Percentiles rank a stretch among this genome's conserved stretches.
Conservation (phyloP, 2,329 filamentous ascomycete species). For the Periglandula ipomoeae region DNA sequence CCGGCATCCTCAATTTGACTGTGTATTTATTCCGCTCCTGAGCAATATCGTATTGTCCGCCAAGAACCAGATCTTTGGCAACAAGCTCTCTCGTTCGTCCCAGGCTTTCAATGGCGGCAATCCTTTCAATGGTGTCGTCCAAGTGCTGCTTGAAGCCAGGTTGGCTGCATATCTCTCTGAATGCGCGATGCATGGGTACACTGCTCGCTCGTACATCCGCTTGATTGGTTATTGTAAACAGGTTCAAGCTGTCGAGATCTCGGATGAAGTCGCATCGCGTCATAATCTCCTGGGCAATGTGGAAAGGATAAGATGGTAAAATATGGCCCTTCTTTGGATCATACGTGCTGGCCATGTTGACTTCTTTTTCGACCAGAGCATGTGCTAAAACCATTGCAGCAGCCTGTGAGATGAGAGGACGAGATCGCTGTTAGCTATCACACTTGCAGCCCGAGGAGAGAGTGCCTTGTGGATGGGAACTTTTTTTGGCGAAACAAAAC, state of each 20-base stretch:
- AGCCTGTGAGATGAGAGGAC: constrained; percentile 38
- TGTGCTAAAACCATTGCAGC: constrained; percentile 90
- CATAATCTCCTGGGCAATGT: constrained; percentile 85
- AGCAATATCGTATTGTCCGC: constrained; percentile 66
- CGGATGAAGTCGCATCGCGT: constrained; percentile 92
- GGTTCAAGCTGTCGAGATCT: constrained; percentile 82
- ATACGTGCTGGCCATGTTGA: constrained; percentile 56
- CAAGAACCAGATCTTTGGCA: constrained; percentile 84
- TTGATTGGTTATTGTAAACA: constrained; percentile 85
- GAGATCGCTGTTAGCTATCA: background rate
- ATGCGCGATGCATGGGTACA: constrained; percentile 92
- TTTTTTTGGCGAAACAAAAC: too few species aligned
- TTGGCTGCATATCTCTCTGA: constrained; percentile 69
- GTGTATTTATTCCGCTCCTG: constrained; percentile 29
- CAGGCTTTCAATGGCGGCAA: constrained; percentile 85
- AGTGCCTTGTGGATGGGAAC: background rate
- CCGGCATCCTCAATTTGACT: constrained; percentile 34
- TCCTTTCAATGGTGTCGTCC: constrained; percentile 73
- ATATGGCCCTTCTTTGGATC: constrained; percentile 60
- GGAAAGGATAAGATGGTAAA: constrained; percentile 71
- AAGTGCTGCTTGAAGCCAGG: constrained; percentile 76
- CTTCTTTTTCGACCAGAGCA: constrained; percentile 77
- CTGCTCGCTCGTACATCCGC: constrained; percentile 86
- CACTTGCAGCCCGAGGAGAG: background rate
- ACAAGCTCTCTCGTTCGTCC: constrained; percentile 91